These are phyloP conservation scores for Candida germanica DNA, from an alignment of 805 yeast species.

Conservation along the genomic window DNA sequence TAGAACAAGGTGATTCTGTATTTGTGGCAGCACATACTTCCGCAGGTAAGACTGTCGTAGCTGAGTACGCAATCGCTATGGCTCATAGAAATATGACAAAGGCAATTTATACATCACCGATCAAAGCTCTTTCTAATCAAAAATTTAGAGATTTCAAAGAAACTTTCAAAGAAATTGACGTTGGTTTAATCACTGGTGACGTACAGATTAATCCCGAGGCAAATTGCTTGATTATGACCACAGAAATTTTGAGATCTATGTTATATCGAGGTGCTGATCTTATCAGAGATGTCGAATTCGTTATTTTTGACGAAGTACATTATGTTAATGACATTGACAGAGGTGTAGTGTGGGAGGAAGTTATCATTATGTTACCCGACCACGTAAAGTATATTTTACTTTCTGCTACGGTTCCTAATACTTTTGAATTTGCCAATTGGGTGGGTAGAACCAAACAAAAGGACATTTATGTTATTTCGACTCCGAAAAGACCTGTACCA, in stretches of 20 bases:
- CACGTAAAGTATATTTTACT: constrained; percentile 88
- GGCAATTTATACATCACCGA: constrained; percentile 94
- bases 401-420: constrained; percentile 98
- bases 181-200: constrained; percentile 95
- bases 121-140: constrained; percentile 86
- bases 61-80: constrained; percentile 97
- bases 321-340: constrained; percentile 95
- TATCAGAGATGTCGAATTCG: constrained; percentile 95
- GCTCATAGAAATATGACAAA: constrained; percentile 94
- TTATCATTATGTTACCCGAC: constrained; percentile 94
- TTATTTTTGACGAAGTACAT: constrained; percentile 96
- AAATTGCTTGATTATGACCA: constrained; percentile 94
- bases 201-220: constrained; percentile 97
- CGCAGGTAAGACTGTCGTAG: constrained; percentile 98
- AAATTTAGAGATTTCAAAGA: constrained; percentile 85
- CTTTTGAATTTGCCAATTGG: constrained; percentile 97
- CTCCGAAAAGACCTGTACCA: constrained; percentile 96
- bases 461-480: constrained; percentile 92
- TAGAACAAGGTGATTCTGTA: constrained; percentile 97
- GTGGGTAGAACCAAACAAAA: constrained; percentile 95
- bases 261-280: constrained; percentile 94
- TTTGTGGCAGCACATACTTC: constrained; percentile 99
- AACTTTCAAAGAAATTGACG: constrained; percentile 75
- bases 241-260: constrained; percentile 94
- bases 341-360: constrained; percentile 99